These are phyloP conservation scores for Saccharomyces hybrid DNA, from an alignment of 1,139 yeast genomes.

Conservation along the genomic window DNA sequence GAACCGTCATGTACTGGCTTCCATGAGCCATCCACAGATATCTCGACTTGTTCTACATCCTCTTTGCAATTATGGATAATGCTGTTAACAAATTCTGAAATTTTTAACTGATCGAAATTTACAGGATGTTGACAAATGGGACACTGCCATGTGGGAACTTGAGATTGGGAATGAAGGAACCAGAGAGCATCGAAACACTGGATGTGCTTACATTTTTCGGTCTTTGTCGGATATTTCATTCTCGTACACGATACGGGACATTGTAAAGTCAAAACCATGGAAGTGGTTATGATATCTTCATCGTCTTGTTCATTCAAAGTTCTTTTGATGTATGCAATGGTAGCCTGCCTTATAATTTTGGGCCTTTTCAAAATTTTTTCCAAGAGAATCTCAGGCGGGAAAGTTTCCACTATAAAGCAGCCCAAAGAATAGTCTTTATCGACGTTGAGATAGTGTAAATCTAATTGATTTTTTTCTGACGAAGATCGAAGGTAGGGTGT, in stretches of 20 bases:
- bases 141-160: slow-evolving; percentile 56
- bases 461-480: slow-evolving; percentile 35
- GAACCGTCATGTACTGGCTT: slow-evolving; percentile 22
- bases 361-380: slow-evolving; percentile 30
- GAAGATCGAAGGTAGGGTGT: slow-evolving; percentile 34
- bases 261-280: slow-evolving; percentile 43
- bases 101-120: slow-evolving; percentile 34
- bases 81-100: slow-evolving; percentile 48
- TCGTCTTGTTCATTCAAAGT: slow-evolving; percentile 37
- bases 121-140: slow-evolving; percentile 46
- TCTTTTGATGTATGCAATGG: slow-evolving; percentile 36
- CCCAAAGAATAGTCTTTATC: slow-evolving; percentile 38
- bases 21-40: slow-evolving; percentile 54
- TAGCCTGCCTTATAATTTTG: slow-evolving; percentile 38
- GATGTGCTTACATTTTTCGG: slow-evolving; percentile 49
- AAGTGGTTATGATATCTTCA: slow-evolving; percentile 42
- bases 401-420: slow-evolving; percentile 42
- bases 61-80: slow-evolving; percentile 39
- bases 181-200: slow-evolving; percentile 60
- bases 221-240: slow-evolving; percentile 49
- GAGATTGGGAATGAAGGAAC: slow-evolving; percentile 48
- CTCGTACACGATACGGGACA: slow-evolving; percentile 56
- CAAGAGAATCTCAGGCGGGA: slow-evolving; percentile 35
- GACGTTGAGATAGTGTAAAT: slow-evolving; percentile 44
- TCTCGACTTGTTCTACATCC: slow-evolving; percentile 44